Evolutionary conservation across 192 early-diverging fungal genomes (phyloP).

Genomic region (Diversispora eburnea): DNA sequence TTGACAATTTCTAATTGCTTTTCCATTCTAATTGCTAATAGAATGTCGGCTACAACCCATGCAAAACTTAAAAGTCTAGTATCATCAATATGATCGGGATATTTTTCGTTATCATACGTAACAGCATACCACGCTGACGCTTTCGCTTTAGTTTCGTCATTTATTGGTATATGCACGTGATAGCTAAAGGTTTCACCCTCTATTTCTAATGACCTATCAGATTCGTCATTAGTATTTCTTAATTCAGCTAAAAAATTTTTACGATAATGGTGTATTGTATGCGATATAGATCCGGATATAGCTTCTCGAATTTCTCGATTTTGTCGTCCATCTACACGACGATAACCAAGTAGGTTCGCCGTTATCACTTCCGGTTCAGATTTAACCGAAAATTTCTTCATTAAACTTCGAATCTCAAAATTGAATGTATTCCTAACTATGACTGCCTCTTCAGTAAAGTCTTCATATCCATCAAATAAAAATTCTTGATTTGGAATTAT

Average conservation of each 20-base stretch:
- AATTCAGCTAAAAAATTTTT: conserved; percentile 1
- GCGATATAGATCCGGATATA: not conserved
- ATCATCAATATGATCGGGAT: not conserved
- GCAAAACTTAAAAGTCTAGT: conserved; percentile 11
- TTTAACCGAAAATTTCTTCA: conserved; percentile 15
- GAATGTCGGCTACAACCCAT: conserved; percentile 15
- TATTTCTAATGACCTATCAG: not conserved
- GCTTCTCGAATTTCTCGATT: not conserved
- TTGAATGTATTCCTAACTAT: not conserved
- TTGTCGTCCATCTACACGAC: not conserved
- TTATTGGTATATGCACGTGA: not conserved
- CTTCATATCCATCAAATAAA: not conserved
- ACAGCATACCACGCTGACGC: conserved; percentile 23
- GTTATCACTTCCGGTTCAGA: conserved; percentile 23
- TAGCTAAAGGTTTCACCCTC: not conserved
- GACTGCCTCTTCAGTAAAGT: conserved; percentile 4
- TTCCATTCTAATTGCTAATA: not conserved
- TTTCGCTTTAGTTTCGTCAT: conserved; percentile 20
- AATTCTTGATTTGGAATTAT: not conserved
- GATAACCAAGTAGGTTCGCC: not conserved
- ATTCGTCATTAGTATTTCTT: not conserved
- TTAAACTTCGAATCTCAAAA: not conserved
- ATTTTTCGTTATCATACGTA: conserved; percentile 3
- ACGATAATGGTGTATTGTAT: not conserved
- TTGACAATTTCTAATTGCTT: not conserved